These are phyloP conservation scores for Suillus hirtellus DNA, from an alignment of 768 basidiomycete genomes.

Conservation along the genomic window DNA sequence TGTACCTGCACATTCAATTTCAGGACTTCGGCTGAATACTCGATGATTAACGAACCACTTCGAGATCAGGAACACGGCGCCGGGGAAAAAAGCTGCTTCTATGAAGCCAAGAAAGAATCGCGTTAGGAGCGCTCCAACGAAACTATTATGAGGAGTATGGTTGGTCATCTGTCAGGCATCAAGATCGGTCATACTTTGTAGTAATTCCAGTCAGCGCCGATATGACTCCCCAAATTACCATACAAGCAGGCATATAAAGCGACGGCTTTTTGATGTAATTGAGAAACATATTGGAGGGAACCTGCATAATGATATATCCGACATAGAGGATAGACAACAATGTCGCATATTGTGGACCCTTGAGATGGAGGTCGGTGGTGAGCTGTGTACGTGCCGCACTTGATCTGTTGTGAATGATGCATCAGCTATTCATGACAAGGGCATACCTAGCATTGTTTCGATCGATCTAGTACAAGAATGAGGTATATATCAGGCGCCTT, in stretches of 20 bases:
- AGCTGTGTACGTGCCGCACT: slow-evolving; percentile 74
- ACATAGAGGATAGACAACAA: slow-evolving; percentile 68
- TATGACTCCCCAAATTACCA: slow-evolving; percentile 70
- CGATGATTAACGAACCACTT: slow-evolving; percentile 33
- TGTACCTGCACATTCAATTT: slow-evolving; percentile 38
- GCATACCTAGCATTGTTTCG: slow-evolving; percentile 66
- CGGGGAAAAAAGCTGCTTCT: slow-evolving; percentile 47
- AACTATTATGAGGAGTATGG: slow-evolving; percentile 29
- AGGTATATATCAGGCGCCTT: not conserved
- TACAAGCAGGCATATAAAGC: slow-evolving; percentile 61
- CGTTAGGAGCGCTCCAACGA: slow-evolving; percentile 40
- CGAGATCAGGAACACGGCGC: slow-evolving; percentile 42
- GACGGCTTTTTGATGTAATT: slow-evolving; percentile 69
- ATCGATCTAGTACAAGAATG: slow-evolving; percentile 47
- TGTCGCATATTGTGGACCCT: slow-evolving; percentile 62
- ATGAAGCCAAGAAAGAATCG: slow-evolving; percentile 57
- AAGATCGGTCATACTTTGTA: slow-evolving; percentile 26
- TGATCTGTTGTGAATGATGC: slow-evolving; percentile 2
- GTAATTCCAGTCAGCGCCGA: slow-evolving; percentile 46
- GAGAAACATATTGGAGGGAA: slow-evolving; percentile 67
- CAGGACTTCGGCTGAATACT: slow-evolving; percentile 24
- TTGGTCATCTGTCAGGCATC: not conserved
- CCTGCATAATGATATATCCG: slow-evolving; percentile 47
- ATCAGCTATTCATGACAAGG: not conserved
- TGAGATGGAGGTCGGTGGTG: slow-evolving; percentile 61